These are phyloP conservation scores for Trichosporon ovoides DNA, from an alignment of 1,284 basidiomycete genomes.

Conservation along the genomic window DNA sequence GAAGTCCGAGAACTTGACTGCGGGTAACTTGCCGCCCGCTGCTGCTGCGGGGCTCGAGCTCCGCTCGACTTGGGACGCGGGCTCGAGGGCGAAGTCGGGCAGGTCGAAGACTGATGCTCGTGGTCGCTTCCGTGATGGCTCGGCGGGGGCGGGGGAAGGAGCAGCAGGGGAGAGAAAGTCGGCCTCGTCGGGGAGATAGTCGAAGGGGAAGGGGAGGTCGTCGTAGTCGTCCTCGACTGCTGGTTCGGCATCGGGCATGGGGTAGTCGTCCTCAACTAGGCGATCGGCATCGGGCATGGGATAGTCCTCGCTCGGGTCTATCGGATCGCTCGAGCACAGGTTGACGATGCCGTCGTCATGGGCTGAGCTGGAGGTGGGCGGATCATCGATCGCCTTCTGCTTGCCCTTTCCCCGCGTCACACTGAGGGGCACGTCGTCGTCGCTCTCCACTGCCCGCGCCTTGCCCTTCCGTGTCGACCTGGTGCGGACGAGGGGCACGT, in stretches of 20 bases:
- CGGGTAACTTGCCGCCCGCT: too few species aligned
- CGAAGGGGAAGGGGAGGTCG: not conserved
- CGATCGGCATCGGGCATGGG: too few species aligned
- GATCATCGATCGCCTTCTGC: not conserved
- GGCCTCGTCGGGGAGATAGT: not conserved
- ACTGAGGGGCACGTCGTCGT: not conserved
- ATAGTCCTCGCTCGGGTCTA: not conserved
- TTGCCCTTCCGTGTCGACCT: not conserved
- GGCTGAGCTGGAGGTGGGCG: not conserved
- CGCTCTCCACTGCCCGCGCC: not conserved
- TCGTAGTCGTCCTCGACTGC: slow-evolving; percentile 6
- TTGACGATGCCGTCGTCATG: not conserved
- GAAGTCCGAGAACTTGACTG: slow-evolving; percentile 10
- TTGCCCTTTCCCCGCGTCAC: not conserved
- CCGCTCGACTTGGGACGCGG: slow-evolving; percentile 1
- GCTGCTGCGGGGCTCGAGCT: not conserved
- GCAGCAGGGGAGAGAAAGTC: not conserved
- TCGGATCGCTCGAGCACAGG: not conserved
- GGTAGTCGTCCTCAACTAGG: not conserved
- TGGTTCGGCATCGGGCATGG: not conserved
- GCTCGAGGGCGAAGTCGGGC: slow-evolving; percentile 15
- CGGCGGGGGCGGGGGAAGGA: too few species aligned
- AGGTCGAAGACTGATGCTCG: not conserved
- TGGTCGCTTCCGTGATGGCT: not conserved
- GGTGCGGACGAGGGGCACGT: not conserved